These are phyloP conservation scores for Petunia axillaris DNA, from an alignment of 257 asterid genomes.

Conservation along the genomic window DNA sequence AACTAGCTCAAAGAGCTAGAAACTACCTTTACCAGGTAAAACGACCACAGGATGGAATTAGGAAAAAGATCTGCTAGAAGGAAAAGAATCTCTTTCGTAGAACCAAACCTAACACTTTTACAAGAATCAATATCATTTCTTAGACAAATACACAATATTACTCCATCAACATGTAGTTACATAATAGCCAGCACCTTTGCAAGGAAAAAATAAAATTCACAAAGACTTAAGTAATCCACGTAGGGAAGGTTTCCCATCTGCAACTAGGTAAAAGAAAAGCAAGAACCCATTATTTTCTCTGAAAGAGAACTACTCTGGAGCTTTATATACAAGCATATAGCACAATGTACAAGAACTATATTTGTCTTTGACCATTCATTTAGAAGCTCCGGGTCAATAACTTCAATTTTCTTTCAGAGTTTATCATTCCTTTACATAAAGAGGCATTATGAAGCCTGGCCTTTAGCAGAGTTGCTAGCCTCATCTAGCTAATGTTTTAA, in stretches of 20 bases:
- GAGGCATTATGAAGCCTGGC: not conserved
- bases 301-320: not conserved
- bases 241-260: not conserved
- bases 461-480: not conserved
- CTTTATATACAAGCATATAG: conserved; percentile 1
- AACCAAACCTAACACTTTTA: not conserved
- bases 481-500: not conserved
- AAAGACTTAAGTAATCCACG: not conserved
- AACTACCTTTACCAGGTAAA: conserved; percentile 4
- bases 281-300: not conserved
- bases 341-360: conserved; percentile 18
- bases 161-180: conserved; percentile 3
- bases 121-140: conserved; percentile 2
- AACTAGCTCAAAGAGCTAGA: conserved; percentile 18
- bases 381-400: conserved; percentile 12
- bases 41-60: not conserved
- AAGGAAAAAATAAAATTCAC: not conserved
- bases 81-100: not conserved
- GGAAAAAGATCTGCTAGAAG: conserved; percentile 8
- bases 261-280: not conserved
- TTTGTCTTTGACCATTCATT: not conserved
- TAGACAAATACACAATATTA: not conserved
- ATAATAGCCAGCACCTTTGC: not conserved
- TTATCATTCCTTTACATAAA: not conserved
- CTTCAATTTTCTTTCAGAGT: not conserved